Base-by-base conservation (phyloP, 2,329 filamentous ascomycete genomes). In the Colletotrichum orchidophilum region DNA sequence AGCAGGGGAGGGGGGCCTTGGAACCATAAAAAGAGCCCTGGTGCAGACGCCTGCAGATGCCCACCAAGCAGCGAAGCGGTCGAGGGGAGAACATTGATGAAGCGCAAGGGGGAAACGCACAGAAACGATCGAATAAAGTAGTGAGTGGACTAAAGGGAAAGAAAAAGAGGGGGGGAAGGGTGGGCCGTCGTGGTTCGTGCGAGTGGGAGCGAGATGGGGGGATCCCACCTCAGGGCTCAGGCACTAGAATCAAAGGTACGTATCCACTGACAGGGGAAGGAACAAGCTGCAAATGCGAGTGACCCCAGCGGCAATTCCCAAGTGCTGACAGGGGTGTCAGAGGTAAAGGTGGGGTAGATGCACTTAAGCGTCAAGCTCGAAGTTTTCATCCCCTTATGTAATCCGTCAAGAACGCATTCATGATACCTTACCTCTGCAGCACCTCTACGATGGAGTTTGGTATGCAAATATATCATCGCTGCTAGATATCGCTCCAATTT, bases 11-110 rank as follows among this genome's bases (percentile, higher is more conserved):
- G 58, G 39, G 11, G 31, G 12, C 6, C 52, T 53, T 71, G 58
- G 53, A 63, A 71, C 64, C 64, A 69, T 71, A 63, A 71, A 71
- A 71, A 71, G 69, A 71, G 69, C 64, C 69, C 64, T 52, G 46
- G 59, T 68, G 69, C 69, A 71, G 66, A 71, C 58, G 63, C 53
- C 58, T 66, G 69, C 58, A 72, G 49, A 53, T 50, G 29, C 35
- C 27, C 50, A 39, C 29, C 18, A 54, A 46, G 53, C 35, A 57
- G 63, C 50, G 31, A 61, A 35, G 59, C 35, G 52, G 57, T 31
- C 42, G 26, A 50, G 15, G 46, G 29, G 21, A 18, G 21, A 26
- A 52, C 52, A 49, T 64, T 49, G 62, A 53, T 42, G 29, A 21
- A 53, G 60, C 5, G 31, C 49, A 39, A 62, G 57, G 59, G 46